Evolutionary conservation across 257 asterid species (phyloP).

Genomic region (Anisodus acutangulus): DNA sequence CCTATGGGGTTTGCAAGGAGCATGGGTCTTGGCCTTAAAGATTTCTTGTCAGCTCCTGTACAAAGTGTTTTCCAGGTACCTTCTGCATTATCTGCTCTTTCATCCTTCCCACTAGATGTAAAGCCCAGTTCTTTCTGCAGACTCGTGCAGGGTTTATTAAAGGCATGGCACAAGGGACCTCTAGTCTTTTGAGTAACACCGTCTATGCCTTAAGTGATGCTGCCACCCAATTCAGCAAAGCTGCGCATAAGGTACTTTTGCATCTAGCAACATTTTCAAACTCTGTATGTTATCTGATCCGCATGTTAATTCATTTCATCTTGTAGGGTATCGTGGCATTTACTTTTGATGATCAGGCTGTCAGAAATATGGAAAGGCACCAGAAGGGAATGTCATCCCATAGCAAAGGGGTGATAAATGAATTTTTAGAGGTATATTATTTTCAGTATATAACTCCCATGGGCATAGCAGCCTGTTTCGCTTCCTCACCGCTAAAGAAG

Average conservation of each 20-base stretch:
- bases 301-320: slow-evolving; percentile 20
- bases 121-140: slow-evolving; percentile 54
- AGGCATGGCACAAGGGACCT: slow-evolving; percentile 97
- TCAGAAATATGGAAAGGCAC: slow-evolving; percentile 65
- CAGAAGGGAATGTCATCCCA: slow-evolving; percentile 76
- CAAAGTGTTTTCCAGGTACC: slow-evolving; percentile 84
- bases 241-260: slow-evolving; percentile 82
- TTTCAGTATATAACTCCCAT: slow-evolving; percentile 15
- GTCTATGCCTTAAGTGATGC: slow-evolving; percentile 97
- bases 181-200: slow-evolving; percentile 92
- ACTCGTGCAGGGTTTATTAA: slow-evolving; percentile 90
- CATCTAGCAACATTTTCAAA: not conserved
- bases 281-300: slow-evolving; percentile 19
- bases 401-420: slow-evolving; percentile 93
- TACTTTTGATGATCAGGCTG: slow-evolving; percentile 79
- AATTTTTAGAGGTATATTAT: slow-evolving; percentile 77
- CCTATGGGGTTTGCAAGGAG: slow-evolving; percentile 97
- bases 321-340: slow-evolving; percentile 96
- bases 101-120: not conserved
- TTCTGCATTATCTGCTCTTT: slow-evolving; percentile 20
- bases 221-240: slow-evolving; percentile 95
- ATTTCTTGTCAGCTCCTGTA: slow-evolving; percentile 87
- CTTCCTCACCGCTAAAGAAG: not conserved
- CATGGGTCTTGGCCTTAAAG: slow-evolving; percentile 90
- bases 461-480: not conserved